Evolutionary conservation across 2,329 filamentous ascomycete species (phyloP).

Genomic region (Sporothrix variecibatus): DNA sequence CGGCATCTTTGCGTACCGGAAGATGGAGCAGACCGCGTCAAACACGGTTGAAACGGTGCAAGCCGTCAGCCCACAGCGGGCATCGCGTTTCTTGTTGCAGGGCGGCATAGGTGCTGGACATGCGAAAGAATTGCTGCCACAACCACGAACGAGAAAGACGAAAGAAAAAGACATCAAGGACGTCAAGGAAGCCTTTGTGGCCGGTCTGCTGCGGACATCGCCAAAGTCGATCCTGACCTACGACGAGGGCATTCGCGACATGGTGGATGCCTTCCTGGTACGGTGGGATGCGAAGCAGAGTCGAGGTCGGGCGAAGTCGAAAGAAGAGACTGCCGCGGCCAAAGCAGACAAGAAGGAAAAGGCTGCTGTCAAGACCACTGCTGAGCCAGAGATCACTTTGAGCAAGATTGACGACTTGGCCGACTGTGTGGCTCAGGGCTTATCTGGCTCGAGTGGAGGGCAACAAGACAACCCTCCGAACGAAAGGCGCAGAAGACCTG

Average conservation of each 20-base stretch:
- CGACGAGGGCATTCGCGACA: conserved; percentile 9
- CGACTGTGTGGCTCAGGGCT: conserved; percentile 77
- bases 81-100: conserved; percentile 56
- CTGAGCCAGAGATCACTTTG: conserved; percentile 20
- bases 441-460: conserved; percentile 74
- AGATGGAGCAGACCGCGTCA: conserved; percentile 36
- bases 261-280: conserved; percentile 27
- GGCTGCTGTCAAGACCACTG: no score
- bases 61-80: conserved; percentile 52
- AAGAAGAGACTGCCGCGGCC: not conserved
- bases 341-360: not conserved
- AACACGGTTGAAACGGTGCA: conserved; percentile 39
- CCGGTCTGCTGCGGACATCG: conserved; percentile 16
- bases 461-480: conserved; percentile 48
- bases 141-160: not conserved
- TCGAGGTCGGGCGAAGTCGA: not conserved
- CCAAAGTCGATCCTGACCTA: not conserved
- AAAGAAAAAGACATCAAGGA: conserved; percentile 34
- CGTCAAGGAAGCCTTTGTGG: conserved; percentile 33
- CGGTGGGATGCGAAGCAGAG: conserved; percentile 29
- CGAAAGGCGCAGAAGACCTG: conserved; percentile 36
- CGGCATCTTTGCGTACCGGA: conserved; percentile 63
- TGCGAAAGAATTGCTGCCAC: not conserved
- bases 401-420: conserved; percentile 80
- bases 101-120: conserved; percentile 20